A percentile compares a stretch with the other conserved stretches of the same genome.
Conservation (phyloP, 2,329 filamentous ascomycete species). For the Cladosporium oxysporum region DNA sequence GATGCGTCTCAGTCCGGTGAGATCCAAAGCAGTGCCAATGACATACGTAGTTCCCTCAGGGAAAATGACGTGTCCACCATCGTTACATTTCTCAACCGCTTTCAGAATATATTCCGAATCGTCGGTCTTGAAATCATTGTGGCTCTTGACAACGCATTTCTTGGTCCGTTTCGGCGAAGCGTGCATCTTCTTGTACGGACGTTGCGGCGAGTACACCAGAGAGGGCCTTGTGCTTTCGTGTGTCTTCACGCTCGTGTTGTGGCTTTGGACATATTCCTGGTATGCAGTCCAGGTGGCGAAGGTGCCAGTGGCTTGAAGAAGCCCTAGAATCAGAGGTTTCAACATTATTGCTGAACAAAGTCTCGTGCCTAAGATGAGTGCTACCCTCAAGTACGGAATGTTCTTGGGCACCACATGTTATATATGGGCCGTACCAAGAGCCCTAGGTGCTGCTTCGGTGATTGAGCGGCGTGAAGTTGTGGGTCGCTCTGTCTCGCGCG, state of each 20-base stretch:
- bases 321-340: slow-evolving; percentile 18
- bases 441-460: not conserved
- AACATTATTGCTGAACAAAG: slow-evolving; percentile 19
- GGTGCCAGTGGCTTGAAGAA: slow-evolving; percentile 26
- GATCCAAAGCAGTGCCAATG: slow-evolving; percentile 64
- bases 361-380: not conserved
- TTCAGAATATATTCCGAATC: slow-evolving; percentile 55
- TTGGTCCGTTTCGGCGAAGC: slow-evolving; percentile 39
- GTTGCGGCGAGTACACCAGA: slow-evolving; percentile 39
- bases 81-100: slow-evolving; percentile 61
- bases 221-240: slow-evolving; percentile 36
- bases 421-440: slow-evolving; percentile 8
- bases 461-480: not conserved
- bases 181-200: slow-evolving; percentile 39
- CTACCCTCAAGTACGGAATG: not conserved
- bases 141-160: slow-evolving; percentile 42
- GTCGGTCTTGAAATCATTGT: slow-evolving; percentile 45
- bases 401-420: not conserved
- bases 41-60: slow-evolving; percentile 58
- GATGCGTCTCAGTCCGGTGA: slow-evolving; percentile 64
- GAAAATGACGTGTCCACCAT: slow-evolving; percentile 64
- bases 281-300: slow-evolving; percentile 35
- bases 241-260: slow-evolving; percentile 25
- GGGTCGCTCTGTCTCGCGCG: not conserved
- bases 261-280: slow-evolving; percentile 29